Base-by-base conservation (phyloP, 83 land plant genomes). In the Picea abies region DNA sequence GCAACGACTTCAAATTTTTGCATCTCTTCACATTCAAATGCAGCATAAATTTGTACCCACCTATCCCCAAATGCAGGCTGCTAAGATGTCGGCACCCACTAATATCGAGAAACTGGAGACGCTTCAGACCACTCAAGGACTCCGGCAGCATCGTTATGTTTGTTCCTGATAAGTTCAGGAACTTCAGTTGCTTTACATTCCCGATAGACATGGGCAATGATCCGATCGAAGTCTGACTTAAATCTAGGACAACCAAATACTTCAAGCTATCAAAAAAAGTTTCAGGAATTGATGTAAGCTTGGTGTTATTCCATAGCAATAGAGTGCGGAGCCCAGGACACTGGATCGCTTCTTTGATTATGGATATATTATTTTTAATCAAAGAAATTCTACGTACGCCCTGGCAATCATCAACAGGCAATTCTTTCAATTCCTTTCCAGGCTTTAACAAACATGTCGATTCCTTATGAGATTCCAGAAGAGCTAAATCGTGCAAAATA, bases 211-310 rank as follows among this genome's bases (percentile, higher is more conserved):
- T 8, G 14, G 76, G 76, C 0, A 72, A 41, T 41, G 76, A 20
- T 8, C 19, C 19, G 41, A 71, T 39, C n/a, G 76, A 71, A 35
- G 76, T 71, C 22, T 71, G 76, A n/a, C 76, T 71, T 2, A 71
- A 39, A 9, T 71, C 76, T 16, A 71, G 16, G 6, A 71, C 52
- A 17, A 20, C 20, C 23, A 72, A 20, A 41, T 47, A 47, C 8
- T 47, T 47, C 52, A 47, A 47, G 6, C 8, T 47, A 7, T 47
- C 52, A 47, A 47, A 47, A 47, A 47, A 47, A 1, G 8, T 47
- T 47, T 47, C 10, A 72, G 23, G 44, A 20, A 72, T 72, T 6
- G 76, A 72, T 41, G 39, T 7, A 7, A 72, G 76, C 16, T 2
- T n/a, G n/a, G 44, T 4, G 20, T 72, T 72, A 8, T 72, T 72